Conservation (phyloP, 2,329 filamentous ascomycete genomes). For the Aspergillus sp. region DNA sequence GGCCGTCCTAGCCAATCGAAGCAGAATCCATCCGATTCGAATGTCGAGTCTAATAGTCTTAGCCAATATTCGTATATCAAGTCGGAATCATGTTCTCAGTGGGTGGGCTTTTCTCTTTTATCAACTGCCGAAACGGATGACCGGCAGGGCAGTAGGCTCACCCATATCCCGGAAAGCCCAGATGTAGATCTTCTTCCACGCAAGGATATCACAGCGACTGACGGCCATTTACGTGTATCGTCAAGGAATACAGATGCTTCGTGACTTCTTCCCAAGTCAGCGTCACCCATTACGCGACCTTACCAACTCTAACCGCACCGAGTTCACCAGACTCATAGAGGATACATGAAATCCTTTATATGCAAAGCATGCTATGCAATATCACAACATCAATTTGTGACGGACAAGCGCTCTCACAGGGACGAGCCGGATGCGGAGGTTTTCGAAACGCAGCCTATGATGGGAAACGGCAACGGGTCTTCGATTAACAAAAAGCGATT, state of each 20-base stretch:
- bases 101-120: not conserved
- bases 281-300: too few relatives aligned
- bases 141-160: not conserved
- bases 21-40: not conserved
- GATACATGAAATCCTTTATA: not conserved
- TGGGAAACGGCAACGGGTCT: conserved; percentile 11
- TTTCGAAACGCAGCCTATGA: conserved; percentile 21
- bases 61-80: not conserved
- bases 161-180: conserved; percentile 19
- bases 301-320: not conserved
- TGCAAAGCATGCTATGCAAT: not conserved
- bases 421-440: conserved; percentile 17
- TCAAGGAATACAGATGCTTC: not conserved
- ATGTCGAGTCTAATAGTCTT: not conserved
- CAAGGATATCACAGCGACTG: not conserved
- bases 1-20: not conserved
- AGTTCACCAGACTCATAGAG: not conserved
- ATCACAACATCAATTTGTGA: not conserved
- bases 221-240: too few relatives aligned
- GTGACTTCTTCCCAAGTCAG: too few relatives aligned
- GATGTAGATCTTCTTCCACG: conserved; percentile 24
- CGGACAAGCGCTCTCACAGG: not conserved
- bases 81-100: not conserved
- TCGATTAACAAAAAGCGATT: not conserved
- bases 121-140: not conserved